Conservation (phyloP, 2,329 filamentous ascomycete genomes). For the Diaporthe sp. region DNA sequence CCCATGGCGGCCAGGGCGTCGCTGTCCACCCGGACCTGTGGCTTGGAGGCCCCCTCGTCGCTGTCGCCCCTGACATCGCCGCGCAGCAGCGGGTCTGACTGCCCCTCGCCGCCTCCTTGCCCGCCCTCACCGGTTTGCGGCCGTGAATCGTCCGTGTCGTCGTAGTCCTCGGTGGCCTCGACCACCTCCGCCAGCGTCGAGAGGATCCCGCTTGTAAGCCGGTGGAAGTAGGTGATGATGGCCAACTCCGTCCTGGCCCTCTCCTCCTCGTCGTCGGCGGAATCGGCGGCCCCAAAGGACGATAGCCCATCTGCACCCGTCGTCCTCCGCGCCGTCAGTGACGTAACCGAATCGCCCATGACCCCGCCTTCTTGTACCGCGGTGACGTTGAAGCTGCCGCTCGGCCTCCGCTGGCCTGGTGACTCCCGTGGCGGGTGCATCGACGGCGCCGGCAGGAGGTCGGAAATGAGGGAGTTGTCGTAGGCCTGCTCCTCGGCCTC, state of each 20-base stretch:
- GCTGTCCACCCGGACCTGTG: constrained; percentile 69
- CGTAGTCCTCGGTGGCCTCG: constrained; percentile 61
- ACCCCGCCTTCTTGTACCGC: constrained; percentile 49
- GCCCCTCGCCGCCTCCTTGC: constrained; percentile 47
- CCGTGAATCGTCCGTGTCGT: constrained; percentile 49
- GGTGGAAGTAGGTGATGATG: constrained; percentile 86
- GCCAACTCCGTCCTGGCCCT: constrained; percentile 73
- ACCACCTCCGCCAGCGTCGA: constrained; percentile 74
- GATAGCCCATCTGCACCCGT: constrained; percentile 38
- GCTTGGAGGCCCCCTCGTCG: constrained; percentile 55
- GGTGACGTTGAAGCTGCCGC: constrained; percentile 44
- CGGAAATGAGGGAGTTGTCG: constrained; percentile 70
- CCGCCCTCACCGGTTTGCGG: constrained; percentile 49
- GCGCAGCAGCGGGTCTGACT: constrained; percentile 42
- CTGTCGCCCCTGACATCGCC: constrained; percentile 43
- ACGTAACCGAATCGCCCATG: constrained; percentile 61
- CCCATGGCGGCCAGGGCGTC: constrained; percentile 80
- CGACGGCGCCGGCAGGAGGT: constrained; percentile 57
- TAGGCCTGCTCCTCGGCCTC: constrained; percentile 70
- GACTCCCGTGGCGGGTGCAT: constrained; percentile 38
- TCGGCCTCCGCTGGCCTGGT: constrained; percentile 38
- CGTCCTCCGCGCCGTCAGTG: constrained; percentile 56
- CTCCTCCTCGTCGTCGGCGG: constrained; percentile 58
- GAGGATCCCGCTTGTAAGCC: constrained; percentile 77
- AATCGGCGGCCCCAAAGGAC: constrained; percentile 44